Evolutionary conservation across 2,329 filamentous ascomycete genomes (phyloP).

Genomic region (Sphaerulina populicola): DNA sequence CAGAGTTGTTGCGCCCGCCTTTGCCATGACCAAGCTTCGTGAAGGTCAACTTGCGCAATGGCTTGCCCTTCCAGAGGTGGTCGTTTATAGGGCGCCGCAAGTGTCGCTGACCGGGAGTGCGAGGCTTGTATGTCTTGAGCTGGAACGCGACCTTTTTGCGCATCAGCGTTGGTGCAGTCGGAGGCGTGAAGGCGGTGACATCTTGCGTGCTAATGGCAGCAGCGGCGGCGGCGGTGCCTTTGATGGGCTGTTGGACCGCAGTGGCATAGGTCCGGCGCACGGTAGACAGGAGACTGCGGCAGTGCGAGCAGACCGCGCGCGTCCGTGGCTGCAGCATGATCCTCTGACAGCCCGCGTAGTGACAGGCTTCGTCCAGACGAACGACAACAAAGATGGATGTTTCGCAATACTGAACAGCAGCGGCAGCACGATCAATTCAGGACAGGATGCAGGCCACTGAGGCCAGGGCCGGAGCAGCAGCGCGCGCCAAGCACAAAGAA

Average conservation of each 20-base stretch:
- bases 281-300: slow-evolving; percentile 41
- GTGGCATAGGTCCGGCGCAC: slow-evolving; percentile 48
- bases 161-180: slow-evolving; percentile 28
- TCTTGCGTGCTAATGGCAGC: slow-evolving; percentile 24
- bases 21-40: slow-evolving; percentile 88
- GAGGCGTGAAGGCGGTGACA: slow-evolving; percentile 29
- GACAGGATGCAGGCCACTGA: background rate
- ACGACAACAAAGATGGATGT: no score
- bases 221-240: slow-evolving; percentile 8
- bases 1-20: slow-evolving; percentile 83
- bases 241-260: slow-evolving; percentile 29
- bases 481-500: background rate
- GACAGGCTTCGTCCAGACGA: no score
- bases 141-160: slow-evolving; percentile 36
- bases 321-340: slow-evolving; percentile 60
- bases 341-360: background rate
- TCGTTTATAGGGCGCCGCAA: slow-evolving; percentile 88
- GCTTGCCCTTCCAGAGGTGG: slow-evolving; percentile 90
- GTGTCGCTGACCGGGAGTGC: slow-evolving; percentile 87
- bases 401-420: no score
- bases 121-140: slow-evolving; percentile 82
- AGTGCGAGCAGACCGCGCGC: slow-evolving; percentile 45
- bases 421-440: background rate
- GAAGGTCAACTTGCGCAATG: slow-evolving; percentile 73
- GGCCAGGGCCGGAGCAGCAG: background rate